These are phyloP conservation scores for Candida glucosophila DNA, from an alignment of 1,139 yeast species.

Conservation along the genomic window DNA sequence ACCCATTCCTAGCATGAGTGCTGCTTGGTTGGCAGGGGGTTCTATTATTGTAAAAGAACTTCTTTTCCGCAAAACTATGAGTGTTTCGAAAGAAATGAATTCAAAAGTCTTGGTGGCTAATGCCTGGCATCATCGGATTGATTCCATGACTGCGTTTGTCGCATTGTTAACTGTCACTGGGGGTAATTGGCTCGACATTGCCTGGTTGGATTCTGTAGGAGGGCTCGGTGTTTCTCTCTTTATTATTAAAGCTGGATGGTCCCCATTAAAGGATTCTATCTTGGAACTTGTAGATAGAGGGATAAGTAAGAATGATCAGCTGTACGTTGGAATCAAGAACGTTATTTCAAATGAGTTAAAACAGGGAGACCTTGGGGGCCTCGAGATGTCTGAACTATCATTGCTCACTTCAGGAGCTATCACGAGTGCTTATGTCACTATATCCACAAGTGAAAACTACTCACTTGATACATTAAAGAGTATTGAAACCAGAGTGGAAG, in stretches of 20 bases:
- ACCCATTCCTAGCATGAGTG: constrained; percentile 63
- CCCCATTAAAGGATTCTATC: constrained; percentile 61
- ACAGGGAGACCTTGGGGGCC: constrained; percentile 9
- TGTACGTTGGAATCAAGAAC: constrained; percentile 17
- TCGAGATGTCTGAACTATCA: constrained; percentile 38
- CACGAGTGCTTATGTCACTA: constrained; percentile 25
- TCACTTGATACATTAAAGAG: constrained; percentile 18
- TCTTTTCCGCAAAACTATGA: constrained; percentile 73
- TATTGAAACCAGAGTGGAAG: constrained; percentile 17
- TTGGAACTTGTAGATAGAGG: constrained; percentile 67
- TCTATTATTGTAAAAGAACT: constrained; percentile 83
- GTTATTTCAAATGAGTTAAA: constrained; percentile 15
- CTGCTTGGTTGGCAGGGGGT: constrained; percentile 93
- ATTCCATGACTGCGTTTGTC: constrained; percentile 83
- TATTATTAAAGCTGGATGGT: constrained; percentile 78
- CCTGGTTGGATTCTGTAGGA: constrained; percentile 87
- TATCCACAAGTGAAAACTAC: constrained; percentile 12
- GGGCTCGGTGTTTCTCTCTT: constrained; percentile 78
- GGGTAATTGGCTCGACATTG: constrained; percentile 67
- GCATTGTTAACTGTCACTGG: constrained; percentile 84
- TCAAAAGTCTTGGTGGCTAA: constrained; percentile 90
- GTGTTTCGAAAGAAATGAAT: constrained; percentile 66
- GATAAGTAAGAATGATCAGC: constrained; percentile 22
- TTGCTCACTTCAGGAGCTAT: constrained; percentile 72
- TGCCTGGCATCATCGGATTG: constrained; percentile 99